Base-by-base conservation (phyloP, 306 rosid genomes). In the Citrullus amarus region DNA sequence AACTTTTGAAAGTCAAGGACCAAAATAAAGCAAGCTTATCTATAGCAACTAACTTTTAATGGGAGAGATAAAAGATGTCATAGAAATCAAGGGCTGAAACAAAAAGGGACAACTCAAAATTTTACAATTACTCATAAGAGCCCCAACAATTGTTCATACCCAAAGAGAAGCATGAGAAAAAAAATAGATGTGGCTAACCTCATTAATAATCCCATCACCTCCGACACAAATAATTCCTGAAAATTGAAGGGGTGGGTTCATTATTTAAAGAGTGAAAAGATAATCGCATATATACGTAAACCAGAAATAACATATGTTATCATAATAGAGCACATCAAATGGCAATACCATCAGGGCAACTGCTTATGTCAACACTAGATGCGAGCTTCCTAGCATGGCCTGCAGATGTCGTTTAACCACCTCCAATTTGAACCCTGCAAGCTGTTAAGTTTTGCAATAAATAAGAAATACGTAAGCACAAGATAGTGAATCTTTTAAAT, bases 391-490 rank as follows among this genome's bases (percentile, higher is more conserved):
- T 87, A 78, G 99, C 99, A 90, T 95, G 99, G 82, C 97, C 99
- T 14, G 97, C 97, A 78, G 89, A 86, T 77, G 96, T 95, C 48
- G 99, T 95, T 80, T 92, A 71, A 90, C 91, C 16, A 95, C 88
- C 90, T 95, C 97, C 97, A 92, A 84, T 87, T 88, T 89, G 87
- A 92, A 95, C 86, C 99, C 99, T 82, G 99, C 97, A 85, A 95
- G 99, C 99, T 95, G 97, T 80, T 86, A 84, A 86, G 74, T 79
- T 39, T 80, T 81, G 85, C 38, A 18, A 75, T 34, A 22, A 75
- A 18, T 22, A 54, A 53, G 10, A 17, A 57, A 16, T 53, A 53
- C 17, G 1, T 53, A 53, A 53, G 57, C 53, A 54, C 13, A 38
- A 11, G 53, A 20, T 8, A 30, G 10, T 15, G 10, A 32, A 54